Conservation (phyloP, 768 basidiomycete species). For the Pulveroboletus sp. region DNA sequence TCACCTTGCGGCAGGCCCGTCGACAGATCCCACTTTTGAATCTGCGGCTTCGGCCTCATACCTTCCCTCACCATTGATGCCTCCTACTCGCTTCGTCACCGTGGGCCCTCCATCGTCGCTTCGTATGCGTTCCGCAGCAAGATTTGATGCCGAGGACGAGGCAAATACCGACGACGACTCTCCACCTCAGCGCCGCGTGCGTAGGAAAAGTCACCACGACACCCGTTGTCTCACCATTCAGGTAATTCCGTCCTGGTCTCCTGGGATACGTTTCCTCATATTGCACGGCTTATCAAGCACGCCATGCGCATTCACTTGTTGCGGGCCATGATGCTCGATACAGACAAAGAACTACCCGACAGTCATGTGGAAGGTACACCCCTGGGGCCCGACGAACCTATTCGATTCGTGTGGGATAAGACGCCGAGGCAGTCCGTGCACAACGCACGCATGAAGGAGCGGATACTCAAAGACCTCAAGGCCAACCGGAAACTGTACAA, state of each 20-base stretch:
- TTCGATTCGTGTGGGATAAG: slow-evolving; percentile 79
- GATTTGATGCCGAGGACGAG: slow-evolving; percentile 37
- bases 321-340: slow-evolving; percentile 51
- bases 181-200: slow-evolving; percentile 33
- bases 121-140: slow-evolving; percentile 28
- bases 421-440: slow-evolving; percentile 72
- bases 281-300: slow-evolving; percentile 39
- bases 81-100: slow-evolving; percentile 20
- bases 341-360: slow-evolving; percentile 57
- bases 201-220: slow-evolving; percentile 59
- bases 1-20: slow-evolving; percentile 12
- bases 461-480: slow-evolving; percentile 57
- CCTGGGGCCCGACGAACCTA: slow-evolving; percentile 45
- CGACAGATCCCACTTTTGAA: slow-evolving; percentile 1
- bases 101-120: slow-evolving; percentile 11
- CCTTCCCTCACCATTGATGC: slow-evolving; percentile 17
- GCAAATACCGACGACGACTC: slow-evolving; percentile 34
- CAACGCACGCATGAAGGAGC: slow-evolving; percentile 67
- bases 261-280: slow-evolving; percentile 2
- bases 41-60: not conserved
- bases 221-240: slow-evolving; percentile 64
- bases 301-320: slow-evolving; percentile 69
- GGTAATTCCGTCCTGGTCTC: slow-evolving; percentile 34
- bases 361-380: slow-evolving; percentile 53
- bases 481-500: slow-evolving; percentile 53